phyloP scores from a whole-genome alignment of 2,329 filamentous ascomycete species.

The Fusarium sp. region DNA sequence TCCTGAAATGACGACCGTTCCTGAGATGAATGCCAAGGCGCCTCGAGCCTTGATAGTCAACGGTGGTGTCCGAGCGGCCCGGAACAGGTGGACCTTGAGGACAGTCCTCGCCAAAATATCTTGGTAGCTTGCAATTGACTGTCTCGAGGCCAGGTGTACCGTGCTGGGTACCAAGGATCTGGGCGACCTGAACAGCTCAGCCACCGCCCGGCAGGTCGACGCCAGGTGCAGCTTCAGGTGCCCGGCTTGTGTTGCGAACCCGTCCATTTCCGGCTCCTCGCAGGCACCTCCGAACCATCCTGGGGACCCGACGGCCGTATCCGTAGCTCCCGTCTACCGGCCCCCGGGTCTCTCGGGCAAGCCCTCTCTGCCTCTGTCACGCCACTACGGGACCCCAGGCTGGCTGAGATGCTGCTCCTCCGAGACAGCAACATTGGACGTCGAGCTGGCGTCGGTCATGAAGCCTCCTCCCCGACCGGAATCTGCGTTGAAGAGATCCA shows the following conservation, averaged over 20 bases:
- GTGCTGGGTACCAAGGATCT: background rate
- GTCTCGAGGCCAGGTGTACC: background rate
- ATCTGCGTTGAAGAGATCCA: conserved; percentile 86
- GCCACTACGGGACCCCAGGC: conserved; percentile 20
- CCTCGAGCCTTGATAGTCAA: conserved; percentile 21
- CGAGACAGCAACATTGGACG: conserved; percentile 13
- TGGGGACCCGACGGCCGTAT: conserved; percentile 30
- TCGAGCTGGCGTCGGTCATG: conserved; percentile 34
- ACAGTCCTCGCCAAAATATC: conserved; percentile 4
- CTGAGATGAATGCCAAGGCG: conserved; percentile 28
- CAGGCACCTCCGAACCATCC: conserved; percentile 20
- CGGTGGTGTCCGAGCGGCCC: conserved; percentile 28
- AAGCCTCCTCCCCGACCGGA: conserved; percentile 54
- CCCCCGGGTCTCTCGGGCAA: conserved; percentile 23
- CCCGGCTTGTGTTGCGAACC: background rate
- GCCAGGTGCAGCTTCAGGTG: conserved; percentile 8
- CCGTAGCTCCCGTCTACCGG: conserved; percentile 36
- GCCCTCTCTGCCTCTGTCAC: conserved; percentile 24
- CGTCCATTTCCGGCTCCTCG: conserved; percentile 15
- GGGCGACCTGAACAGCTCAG: conserved; percentile 5
- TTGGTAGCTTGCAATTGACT: background rate
- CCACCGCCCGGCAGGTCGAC: background rate
- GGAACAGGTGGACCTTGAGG: conserved; percentile 13
- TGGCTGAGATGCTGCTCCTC: conserved; percentile 20
- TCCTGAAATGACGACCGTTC: conserved; percentile 10